These are phyloP conservation scores for Lachancea lanzarotensis DNA, from an alignment of 805 yeast genomes.

Conservation along the genomic window DNA sequence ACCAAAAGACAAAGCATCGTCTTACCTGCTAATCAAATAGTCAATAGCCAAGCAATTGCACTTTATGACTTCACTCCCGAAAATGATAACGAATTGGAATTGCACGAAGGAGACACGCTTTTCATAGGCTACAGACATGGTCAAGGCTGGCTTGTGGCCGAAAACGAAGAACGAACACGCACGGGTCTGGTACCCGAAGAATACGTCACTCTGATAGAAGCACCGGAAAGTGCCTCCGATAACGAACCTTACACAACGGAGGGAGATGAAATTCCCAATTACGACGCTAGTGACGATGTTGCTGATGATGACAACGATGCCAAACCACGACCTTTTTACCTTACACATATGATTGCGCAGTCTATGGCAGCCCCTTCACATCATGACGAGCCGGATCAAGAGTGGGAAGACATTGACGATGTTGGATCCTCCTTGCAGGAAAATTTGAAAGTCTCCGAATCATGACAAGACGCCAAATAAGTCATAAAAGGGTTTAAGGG, in stretches of 20 bases:
- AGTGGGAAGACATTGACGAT: constrained; percentile 37
- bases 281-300: constrained; percentile 1
- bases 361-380: constrained; percentile 25
- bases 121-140: constrained; percentile 90
- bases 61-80: constrained; percentile 87
- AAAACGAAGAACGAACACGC: constrained; percentile 35
- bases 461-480: neutral
- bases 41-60: constrained; percentile 63
- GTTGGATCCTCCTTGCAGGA: constrained; percentile 31
- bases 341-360: constrained; percentile 31
- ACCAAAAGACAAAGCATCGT: constrained; percentile 29
- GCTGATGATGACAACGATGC: constrained; percentile 22
- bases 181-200: constrained; percentile 95
- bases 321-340: constrained; percentile 42
- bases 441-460: constrained; percentile 23
- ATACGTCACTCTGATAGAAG: constrained; percentile 55
- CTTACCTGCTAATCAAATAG: constrained; percentile 36
- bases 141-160: constrained; percentile 97
- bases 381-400: constrained; percentile 22
- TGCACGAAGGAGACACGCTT: constrained; percentile 74
- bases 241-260: constrained; percentile 14
- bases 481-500: neutral
- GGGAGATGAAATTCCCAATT: constrained; percentile 11
- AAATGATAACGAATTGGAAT: constrained; percentile 82
- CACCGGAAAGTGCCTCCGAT: constrained; percentile 7